phyloP scores from a whole-genome alignment of 1,284 basidiomycete species.

The Leccinum griseonigrum region DNA sequence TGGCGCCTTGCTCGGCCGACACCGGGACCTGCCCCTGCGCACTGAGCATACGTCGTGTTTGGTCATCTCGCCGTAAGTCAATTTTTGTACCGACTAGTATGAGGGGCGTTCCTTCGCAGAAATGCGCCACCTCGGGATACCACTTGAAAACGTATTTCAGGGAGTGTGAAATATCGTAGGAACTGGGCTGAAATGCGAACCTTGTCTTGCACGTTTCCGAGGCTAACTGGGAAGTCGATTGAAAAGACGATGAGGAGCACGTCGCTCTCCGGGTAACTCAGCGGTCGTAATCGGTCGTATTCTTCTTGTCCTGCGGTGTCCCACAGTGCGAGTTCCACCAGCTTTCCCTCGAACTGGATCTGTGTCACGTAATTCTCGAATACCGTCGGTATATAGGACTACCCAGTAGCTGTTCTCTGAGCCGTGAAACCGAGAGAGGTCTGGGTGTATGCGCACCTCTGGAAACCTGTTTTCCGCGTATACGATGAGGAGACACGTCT shows the following conservation, averaged over 20 bases:
- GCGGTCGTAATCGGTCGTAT: constrained; percentile 90
- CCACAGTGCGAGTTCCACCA: constrained; percentile 94
- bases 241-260: constrained; percentile 98
- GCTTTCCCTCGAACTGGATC: constrained; percentile 85
- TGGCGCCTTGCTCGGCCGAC: constrained; percentile 73
- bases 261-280: constrained; percentile 96
- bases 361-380: constrained; percentile 98
- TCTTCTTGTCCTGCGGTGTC: constrained; percentile 99
- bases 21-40: constrained; percentile 91
- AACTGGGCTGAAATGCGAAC: constrained; percentile 37
- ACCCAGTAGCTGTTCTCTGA: constrained; percentile 15
- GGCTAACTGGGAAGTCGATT: constrained; percentile 93
- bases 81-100: constrained; percentile 94
- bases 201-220: constrained; percentile 94
- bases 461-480: constrained; percentile 98
- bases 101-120: constrained; percentile 91
- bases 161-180: neutral
- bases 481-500: constrained; percentile 91
- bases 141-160: constrained; percentile 56
- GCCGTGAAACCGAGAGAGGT: constrained; percentile 5
- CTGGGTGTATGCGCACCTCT: constrained; percentile 60
- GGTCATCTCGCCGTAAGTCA: constrained; percentile 85
- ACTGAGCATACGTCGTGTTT: constrained; percentile 87
- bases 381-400: constrained; percentile 97
- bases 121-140: constrained; percentile 97